Evolutionary conservation across 1,284 basidiomycete species (phyloP), one percentile per base, ranked within the genome.

Genomic region (Chondrostereum purpureum): DNA sequence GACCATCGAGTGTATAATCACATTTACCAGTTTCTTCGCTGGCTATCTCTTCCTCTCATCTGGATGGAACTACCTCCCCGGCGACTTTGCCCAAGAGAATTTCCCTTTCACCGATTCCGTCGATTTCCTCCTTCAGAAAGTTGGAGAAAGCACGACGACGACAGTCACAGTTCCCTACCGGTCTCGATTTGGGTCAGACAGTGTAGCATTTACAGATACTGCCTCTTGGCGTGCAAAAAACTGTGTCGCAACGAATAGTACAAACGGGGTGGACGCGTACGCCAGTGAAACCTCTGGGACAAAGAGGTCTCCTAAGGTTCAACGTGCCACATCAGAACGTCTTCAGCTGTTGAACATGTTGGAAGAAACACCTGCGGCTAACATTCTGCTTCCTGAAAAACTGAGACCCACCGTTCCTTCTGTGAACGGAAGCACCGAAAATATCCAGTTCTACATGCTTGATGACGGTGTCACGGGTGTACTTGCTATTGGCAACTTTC

Each of bases 81-180:
- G n/a, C n/a, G 75, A 81, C 49, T 83, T 81, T 55, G 78, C 78
- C 0, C 73, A 76, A 49, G 69, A 75, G 53, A 65, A 74, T 1
- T 68, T 80, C 11, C 79, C 80, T 5, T 58, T 80, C n/a, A 60
- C 57, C 31, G 78, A 81, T 53, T 62, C 61, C 0, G 78, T 71
- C 17, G 63, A 58, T 1, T 56, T 82, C 44, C 70, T 64, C 1
- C 61, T 82, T 14, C 66, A 72, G 40, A 67, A 69, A 13, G 57
- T 65, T 21, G 70, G 71, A 45, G 65, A 66, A 35, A 69, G 53
- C 10, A 47, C 45, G 6, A 60, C 63, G 8, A 73, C 76, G 42
- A 70, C 65, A 3, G 63, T 78, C 50, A 66, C 64, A 1, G 74
- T 81, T 31, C 78, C 79, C 2, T 81, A 80, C 55, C 71, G 78